These are phyloP conservation scores for Sugiyamaella sp. DNA, from an alignment of 1,139 yeast species.

Conservation along the genomic window DNA sequence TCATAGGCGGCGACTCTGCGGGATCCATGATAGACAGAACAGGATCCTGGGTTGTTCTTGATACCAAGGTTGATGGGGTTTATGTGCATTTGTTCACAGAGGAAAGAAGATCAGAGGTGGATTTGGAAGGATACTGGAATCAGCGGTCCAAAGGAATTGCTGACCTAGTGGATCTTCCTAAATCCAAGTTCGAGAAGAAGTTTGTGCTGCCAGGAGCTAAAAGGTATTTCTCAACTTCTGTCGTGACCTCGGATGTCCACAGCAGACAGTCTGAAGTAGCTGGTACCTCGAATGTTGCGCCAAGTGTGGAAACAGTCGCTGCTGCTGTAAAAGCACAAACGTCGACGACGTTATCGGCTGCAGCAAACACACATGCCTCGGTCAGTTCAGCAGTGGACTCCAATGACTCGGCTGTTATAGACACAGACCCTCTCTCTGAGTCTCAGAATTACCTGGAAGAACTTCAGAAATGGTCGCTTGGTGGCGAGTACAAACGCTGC, in stretches of 20 bases:
- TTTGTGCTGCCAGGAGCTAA: slow-evolving; percentile 16
- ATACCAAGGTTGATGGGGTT: slow-evolving; percentile 63
- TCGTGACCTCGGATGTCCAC: neutral
- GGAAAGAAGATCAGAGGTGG: slow-evolving; percentile 64
- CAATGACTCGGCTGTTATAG: slow-evolving; percentile 12
- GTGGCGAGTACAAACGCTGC: slow-evolving; percentile 26
- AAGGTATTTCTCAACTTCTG: slow-evolving; percentile 8
- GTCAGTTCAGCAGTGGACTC: neutral
- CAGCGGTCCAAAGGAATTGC: slow-evolving; percentile 5
- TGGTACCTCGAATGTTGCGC: neutral
- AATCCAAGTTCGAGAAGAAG: slow-evolving; percentile 20
- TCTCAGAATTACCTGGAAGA: slow-evolving; percentile 16
- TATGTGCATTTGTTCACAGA: slow-evolving; percentile 73
- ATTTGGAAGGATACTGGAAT: slow-evolving; percentile 68
- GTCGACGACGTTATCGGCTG: too few species aligned
- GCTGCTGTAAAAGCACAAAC: neutral
- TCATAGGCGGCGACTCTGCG: slow-evolving; percentile 26
- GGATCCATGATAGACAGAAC: slow-evolving; percentile 34
- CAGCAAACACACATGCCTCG: neutral
- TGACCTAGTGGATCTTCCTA: slow-evolving; percentile 6
- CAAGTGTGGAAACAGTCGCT: neutral
- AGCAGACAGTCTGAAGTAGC: neutral
- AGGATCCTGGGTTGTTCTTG: slow-evolving; percentile 72
- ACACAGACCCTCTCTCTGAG: slow-evolving; percentile 7
- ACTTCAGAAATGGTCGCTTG: slow-evolving; percentile 21